These are phyloP conservation scores for Eimeria praecox DNA, from an alignment of 169 alveolate genomes.

Conservation along the genomic window DNA sequence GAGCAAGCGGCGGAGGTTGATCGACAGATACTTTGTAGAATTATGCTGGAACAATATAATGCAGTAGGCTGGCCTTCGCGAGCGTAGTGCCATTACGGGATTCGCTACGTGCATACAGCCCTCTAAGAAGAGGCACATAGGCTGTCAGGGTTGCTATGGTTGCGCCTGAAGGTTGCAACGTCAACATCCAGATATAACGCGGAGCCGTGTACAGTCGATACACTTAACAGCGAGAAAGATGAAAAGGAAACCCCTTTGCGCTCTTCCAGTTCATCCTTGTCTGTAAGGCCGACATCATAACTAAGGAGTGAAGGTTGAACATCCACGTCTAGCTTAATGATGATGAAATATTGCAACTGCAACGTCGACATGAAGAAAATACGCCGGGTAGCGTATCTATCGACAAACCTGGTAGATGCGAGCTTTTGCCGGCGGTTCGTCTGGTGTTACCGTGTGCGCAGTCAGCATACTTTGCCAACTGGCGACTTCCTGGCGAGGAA, in stretches of 20 bases:
- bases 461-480: conserved; percentile 43
- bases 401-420: neutral
- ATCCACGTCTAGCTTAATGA: neutral
- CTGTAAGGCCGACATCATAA: neutral
- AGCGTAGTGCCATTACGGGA: neutral
- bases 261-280: conserved; percentile 40
- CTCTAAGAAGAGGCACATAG: neutral
- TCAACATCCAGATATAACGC: neutral
- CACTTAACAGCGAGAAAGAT: conserved; percentile 21
- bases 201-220: conserved; percentile 1
- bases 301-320: no score
- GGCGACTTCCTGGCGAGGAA: conserved; percentile 56
- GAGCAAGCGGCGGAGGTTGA: conserved; percentile 39
- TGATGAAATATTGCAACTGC: neutral
- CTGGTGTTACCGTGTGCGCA: neutral
- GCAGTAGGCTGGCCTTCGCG: neutral
- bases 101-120: neutral
- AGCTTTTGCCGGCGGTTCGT: neutral
- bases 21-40: conserved; percentile 56
- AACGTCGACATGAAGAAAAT: neutral
- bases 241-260: neutral
- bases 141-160: neutral
- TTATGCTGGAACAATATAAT: conserved; percentile 61
- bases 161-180: conserved; percentile 26
- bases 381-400: neutral